Percentiles rank a stretch among this genome's conserved stretches.
Conservation (phyloP, 2,329 filamentous ascomycete species). For the Monilinia fructigena region DNA sequence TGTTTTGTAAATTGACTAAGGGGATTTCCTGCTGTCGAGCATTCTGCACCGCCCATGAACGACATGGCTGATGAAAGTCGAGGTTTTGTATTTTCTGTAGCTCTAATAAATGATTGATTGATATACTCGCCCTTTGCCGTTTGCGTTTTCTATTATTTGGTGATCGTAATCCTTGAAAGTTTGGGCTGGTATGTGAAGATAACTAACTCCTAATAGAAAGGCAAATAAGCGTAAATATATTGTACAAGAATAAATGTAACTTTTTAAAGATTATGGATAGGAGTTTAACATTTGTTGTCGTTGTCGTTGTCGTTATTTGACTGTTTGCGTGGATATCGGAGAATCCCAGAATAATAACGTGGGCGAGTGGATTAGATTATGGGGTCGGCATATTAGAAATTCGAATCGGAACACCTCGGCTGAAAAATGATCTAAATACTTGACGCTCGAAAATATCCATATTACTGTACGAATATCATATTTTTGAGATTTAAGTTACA, state of each 20-base stretch:
- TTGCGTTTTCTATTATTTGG: background rate
- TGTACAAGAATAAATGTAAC: constrained; percentile 19
- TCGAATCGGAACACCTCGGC: constrained; percentile 18
- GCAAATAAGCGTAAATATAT: constrained; percentile 10
- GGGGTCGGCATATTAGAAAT: constrained; percentile 17
- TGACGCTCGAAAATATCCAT: background rate
- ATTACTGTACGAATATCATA: too few species aligned
- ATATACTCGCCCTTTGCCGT: background rate
- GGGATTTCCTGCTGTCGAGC: constrained; percentile 93
- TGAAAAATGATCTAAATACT: background rate
- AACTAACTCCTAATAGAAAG: constrained; percentile 11
- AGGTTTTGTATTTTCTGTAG: background rate
- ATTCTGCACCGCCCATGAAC: constrained; percentile 93
- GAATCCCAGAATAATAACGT: constrained; percentile 1
- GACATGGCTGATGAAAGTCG: constrained; percentile 61
- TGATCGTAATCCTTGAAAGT: background rate
- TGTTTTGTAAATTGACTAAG: constrained; percentile 97
- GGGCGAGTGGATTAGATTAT: constrained; percentile 4
- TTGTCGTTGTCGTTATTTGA: background rate
- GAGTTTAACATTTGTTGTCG: constrained; percentile 10
- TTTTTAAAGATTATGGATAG: constrained; percentile 5
- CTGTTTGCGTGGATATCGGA: constrained; percentile 9
- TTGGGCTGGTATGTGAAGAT: background rate
- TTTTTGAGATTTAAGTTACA: background rate
- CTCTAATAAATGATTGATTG: background rate